Evolutionary conservation across 129 eudicot genomes (phyloP).

Genomic region (Tagetes erecta): DNA sequence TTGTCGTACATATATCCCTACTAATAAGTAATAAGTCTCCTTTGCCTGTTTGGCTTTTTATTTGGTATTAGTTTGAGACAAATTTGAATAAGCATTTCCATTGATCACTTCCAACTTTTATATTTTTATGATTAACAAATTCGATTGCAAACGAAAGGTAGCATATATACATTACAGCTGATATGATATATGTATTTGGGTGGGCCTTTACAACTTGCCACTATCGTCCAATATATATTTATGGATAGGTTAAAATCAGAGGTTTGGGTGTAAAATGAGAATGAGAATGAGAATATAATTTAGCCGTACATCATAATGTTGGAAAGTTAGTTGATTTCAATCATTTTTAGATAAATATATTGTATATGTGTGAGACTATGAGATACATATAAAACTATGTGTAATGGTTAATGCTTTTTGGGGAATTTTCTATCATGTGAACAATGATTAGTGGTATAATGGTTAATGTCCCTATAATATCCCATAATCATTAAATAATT

Average conservation of each 20-base stretch:
- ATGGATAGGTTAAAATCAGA: not conserved
- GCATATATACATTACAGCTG: not conserved
- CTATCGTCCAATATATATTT: not conserved
- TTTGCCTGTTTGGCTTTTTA: not conserved
- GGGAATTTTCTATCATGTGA: too few species aligned
- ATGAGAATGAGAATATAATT: not conserved
- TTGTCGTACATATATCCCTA: not conserved
- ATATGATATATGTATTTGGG: not conserved
- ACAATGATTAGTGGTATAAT: too few species aligned
- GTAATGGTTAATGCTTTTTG: too few species aligned
- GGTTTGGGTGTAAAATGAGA: not conserved
- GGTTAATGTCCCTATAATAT: too few species aligned
- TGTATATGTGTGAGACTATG: too few species aligned
- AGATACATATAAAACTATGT: too few species aligned
- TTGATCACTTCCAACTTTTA: not conserved
- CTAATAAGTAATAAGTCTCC: not conserved
- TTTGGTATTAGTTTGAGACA: not conserved
- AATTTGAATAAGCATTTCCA: not conserved
- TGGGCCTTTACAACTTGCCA: slow-evolving; percentile 6
- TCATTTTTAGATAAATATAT: not conserved
- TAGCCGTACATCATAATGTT: not conserved
- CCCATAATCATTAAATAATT: too few species aligned
- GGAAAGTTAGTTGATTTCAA: not conserved
- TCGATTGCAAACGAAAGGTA: not conserved
- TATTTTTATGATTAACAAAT: not conserved